phyloP scores from a whole-genome alignment of 495 filamentous ascomycete genomes.

The Trichocladium antarcticum region DNA sequence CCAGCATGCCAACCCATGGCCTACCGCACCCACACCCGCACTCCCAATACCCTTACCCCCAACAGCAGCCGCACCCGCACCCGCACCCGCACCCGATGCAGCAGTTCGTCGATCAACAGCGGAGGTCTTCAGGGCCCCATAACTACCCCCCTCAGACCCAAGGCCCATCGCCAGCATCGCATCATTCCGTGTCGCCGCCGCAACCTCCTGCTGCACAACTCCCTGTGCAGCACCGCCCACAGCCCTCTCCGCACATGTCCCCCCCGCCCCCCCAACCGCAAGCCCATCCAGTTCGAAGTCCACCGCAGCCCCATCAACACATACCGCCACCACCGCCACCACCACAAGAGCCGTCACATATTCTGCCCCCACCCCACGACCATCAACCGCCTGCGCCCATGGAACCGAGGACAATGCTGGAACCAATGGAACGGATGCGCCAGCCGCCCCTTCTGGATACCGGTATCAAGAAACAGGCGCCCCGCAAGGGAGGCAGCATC shows the following conservation, averaged over 20 bases:
- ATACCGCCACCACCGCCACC: constrained; percentile 21
- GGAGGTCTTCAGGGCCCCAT: constrained; percentile 50
- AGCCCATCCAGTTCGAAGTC: constrained; percentile 29
- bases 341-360: constrained; percentile 35
- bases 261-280: constrained; percentile 31
- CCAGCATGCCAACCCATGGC: constrained; percentile 36
- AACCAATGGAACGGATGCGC: constrained; percentile 22
- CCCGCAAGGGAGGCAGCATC: constrained; percentile 75
- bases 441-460: constrained; percentile 36
- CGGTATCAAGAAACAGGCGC: constrained; percentile 58
- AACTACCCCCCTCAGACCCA: constrained; percentile 39
- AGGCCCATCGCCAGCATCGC: constrained; percentile 16
- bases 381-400: constrained; percentile 34
- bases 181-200: constrained; percentile 34
- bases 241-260: constrained; percentile 25
- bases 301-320: constrained; percentile 33
- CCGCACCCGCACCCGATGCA: constrained; percentile 40
- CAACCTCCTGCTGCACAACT: constrained; percentile 29
- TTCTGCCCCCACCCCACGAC: constrained; percentile 25
- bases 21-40: constrained; percentile 8
- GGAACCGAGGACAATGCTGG: constrained; percentile 39
- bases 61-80: constrained; percentile 17
- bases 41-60: constrained; percentile 26
- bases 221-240: constrained; percentile 29
- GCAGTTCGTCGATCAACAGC: constrained; percentile 57